A percentile compares a stretch with the other conserved stretches of the same genome.
These are phyloP conservation scores for Russula brevipes DNA, from an alignment of 768 basidiomycete genomes.

Conservation along the genomic window DNA sequence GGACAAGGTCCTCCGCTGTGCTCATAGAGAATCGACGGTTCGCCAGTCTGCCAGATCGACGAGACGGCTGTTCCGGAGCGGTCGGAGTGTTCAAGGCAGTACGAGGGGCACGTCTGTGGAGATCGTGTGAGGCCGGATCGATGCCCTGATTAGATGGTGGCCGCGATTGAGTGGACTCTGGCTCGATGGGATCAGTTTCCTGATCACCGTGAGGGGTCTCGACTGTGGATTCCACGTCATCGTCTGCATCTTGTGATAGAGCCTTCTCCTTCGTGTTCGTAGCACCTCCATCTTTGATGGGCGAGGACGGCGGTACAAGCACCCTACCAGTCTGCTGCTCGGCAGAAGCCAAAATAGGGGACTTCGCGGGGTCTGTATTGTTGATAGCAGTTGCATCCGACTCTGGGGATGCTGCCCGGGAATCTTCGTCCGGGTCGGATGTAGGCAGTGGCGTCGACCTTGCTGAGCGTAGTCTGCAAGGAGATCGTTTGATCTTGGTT, in stretches of 20 bases:
- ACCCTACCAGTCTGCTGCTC: neutral
- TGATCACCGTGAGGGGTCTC: neutral
- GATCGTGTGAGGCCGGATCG: neutral
- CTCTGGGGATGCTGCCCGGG: neutral
- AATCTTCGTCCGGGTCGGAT: neutral
- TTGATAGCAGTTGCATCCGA: constrained; percentile 14
- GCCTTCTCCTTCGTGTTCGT: neutral
- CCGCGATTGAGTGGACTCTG: constrained; percentile 5
- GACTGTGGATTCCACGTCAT: constrained; percentile 19
- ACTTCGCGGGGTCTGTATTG: constrained; percentile 3
- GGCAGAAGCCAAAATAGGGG: neutral
- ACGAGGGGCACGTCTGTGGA: neutral
- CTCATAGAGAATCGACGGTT: neutral
- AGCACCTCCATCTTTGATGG: neutral
- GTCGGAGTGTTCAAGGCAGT: neutral
- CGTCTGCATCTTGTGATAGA: constrained; percentile 9
- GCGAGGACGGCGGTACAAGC: constrained; percentile 19
- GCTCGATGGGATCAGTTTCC: constrained; percentile 24
- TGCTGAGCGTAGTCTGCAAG: neutral
- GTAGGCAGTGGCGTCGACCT: neutral
- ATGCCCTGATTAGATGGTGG: neutral
- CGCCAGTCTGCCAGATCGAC: constrained; percentile 18
- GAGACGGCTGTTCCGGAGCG: constrained; percentile 7
- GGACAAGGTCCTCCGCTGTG: neutral
- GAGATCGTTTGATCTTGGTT: neutral